These are phyloP conservation scores for Ophiobolus disseminans DNA, from an alignment of 2,329 filamentous ascomycete genomes.

Conservation along the genomic window DNA sequence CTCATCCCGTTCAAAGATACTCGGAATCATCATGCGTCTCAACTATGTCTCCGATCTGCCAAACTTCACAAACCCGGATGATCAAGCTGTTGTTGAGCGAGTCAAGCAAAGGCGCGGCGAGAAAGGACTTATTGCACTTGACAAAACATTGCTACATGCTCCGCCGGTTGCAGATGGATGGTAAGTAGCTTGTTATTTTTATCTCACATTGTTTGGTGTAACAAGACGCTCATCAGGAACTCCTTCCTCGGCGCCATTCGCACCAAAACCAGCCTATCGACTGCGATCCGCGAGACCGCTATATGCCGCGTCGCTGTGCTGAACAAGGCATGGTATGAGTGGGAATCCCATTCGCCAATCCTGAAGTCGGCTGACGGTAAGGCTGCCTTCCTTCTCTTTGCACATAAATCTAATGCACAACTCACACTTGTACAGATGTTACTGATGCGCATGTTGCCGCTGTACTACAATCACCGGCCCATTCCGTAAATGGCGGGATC, in stretches of 20 bases:
- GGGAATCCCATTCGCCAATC: constrained; percentile 75
- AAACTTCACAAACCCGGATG: constrained; percentile 53
- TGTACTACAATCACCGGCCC: constrained; percentile 30
- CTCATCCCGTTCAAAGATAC: not conserved
- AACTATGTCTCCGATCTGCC: constrained; percentile 62
- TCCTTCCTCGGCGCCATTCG: constrained; percentile 64
- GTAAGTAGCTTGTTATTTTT: constrained; percentile 27
- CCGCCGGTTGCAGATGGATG: constrained; percentile 65
- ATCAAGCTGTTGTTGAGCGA: constrained; percentile 59
- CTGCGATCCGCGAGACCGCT: constrained; percentile 72
- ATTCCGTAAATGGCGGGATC: constrained; percentile 6
- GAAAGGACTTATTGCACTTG: constrained; percentile 59
- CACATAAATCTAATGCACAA: not conserved
- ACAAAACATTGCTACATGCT: constrained; percentile 62
- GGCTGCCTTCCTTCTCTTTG: not conserved
- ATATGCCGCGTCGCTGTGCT: constrained; percentile 82
- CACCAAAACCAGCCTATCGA: constrained; percentile 58
- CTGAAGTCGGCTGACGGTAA: constrained; percentile 51
- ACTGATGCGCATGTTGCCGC: constrained; percentile 56
- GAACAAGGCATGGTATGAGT: constrained; percentile 86
- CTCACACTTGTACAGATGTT: constrained; percentile 57
- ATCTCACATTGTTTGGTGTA: not conserved
- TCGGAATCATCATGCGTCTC: constrained; percentile 56
- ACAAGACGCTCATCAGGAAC: constrained; percentile 50
- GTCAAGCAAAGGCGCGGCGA: constrained; percentile 60